These are phyloP conservation scores for Aspergillus sp. DNA, from an alignment of 2,329 filamentous ascomycete genomes.

Conservation along the genomic window DNA sequence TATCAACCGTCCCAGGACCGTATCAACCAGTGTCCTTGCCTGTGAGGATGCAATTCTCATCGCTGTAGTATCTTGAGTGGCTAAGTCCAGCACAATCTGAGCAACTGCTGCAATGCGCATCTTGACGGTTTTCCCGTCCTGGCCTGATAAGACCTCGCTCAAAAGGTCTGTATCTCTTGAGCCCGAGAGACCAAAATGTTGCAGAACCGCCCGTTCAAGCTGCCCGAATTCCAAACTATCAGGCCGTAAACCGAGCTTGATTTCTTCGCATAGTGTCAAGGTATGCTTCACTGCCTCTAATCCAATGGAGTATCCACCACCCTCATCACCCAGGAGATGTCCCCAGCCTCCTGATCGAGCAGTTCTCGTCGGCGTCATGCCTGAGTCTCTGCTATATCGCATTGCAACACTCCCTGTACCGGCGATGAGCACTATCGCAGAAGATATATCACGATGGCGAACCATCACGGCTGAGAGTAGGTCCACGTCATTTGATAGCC, in stretches of 20 bases:
- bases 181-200: constrained; percentile 4
- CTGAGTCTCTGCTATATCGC: constrained; percentile 26
- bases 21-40: constrained; percentile 10
- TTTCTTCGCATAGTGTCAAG: constrained; percentile 29
- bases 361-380: constrained; percentile 17
- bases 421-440: constrained; percentile 41
- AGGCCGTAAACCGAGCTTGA: constrained; percentile 15
- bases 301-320: constrained; percentile 44
- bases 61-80: constrained; percentile 2
- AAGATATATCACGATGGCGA: constrained; percentile 12
- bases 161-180: constrained; percentile 16
- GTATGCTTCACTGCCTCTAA: constrained; percentile 35
- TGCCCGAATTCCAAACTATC: neutral
- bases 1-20: constrained; percentile 16
- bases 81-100: constrained; percentile 13
- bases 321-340: constrained; percentile 46
- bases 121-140: constrained; percentile 11
- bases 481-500: constrained; percentile 43
- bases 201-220: constrained; percentile 17
- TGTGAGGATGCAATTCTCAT: constrained; percentile 15
- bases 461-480: constrained; percentile 33
- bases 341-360: constrained; percentile 48
- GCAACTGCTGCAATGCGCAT: constrained; percentile 21
- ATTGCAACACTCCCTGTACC: constrained; percentile 48
- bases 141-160: constrained; percentile 16